A percentile compares a stretch with the other conserved stretches of the same genome.
Conservation (phyloP, 371 early-diverging fungal genomes). For the Dichotomocladium elegans region DNA sequence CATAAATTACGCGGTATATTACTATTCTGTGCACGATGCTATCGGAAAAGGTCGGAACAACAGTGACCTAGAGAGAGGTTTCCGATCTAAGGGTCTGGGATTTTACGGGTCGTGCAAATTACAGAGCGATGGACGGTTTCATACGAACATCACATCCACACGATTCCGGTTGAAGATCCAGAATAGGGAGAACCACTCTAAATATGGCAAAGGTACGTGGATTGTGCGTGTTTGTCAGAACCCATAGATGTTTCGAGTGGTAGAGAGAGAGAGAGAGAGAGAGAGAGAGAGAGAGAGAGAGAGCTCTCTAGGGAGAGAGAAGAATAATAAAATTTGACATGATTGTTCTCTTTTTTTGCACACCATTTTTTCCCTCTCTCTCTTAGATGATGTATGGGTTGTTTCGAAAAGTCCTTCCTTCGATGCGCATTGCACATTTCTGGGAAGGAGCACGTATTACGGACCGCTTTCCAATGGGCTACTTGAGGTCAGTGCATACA, state of each 20-base stretch:
- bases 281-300: too few species aligned
- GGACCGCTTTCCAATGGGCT: slow-evolving; percentile 53
- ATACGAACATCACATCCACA: neutral
- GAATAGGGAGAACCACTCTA: slow-evolving; percentile 48
- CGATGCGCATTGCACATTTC: slow-evolving; percentile 47
- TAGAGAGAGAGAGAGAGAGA: too few species aligned
- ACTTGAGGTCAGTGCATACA: slow-evolving; percentile 36
- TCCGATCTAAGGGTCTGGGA: slow-evolving; percentile 36
- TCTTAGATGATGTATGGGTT: slow-evolving; percentile 68
- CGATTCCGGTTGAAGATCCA: slow-evolving; percentile 24
- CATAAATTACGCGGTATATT: slow-evolving; percentile 26
- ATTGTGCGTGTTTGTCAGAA: neutral
- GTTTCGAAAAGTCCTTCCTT: slow-evolving; percentile 45
- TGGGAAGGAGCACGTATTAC: slow-evolving; percentile 54
- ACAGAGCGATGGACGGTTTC: slow-evolving; percentile 2
- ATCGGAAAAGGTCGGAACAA: slow-evolving; percentile 12
- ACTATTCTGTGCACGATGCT: slow-evolving; percentile 23
- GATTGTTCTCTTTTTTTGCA: neutral
- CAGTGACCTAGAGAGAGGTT: slow-evolving; percentile 22
- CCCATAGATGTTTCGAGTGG: too few species aligned
- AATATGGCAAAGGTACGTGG: slow-evolving; percentile 38
- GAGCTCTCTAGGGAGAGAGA: too few species aligned
- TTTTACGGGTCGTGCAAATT: slow-evolving; percentile 20
- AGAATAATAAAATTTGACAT: neutral
- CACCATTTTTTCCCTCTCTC: neutral